These are phyloP conservation scores for Phytophthora nicotianae DNA, from an alignment of 352 stramenopile genomes.

Conservation along the genomic window DNA sequence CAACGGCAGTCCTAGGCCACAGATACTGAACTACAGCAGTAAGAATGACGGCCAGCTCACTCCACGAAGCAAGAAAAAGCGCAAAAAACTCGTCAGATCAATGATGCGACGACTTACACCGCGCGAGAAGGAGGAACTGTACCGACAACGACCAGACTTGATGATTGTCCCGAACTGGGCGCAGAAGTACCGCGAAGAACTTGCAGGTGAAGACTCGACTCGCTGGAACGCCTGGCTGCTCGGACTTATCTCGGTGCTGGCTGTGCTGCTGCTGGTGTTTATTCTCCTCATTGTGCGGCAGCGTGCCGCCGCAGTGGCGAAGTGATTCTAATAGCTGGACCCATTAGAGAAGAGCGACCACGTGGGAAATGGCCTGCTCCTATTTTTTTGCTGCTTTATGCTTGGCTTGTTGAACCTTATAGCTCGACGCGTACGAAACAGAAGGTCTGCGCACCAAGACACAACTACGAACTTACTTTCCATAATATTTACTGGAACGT, in stretches of 20 bases:
- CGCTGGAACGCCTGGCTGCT: slow-evolving; percentile 84
- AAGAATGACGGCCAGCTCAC: slow-evolving; percentile 56
- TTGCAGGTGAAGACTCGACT: slow-evolving; percentile 68
- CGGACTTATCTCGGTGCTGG: slow-evolving; percentile 69
- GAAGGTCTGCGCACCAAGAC: slow-evolving; percentile 18
- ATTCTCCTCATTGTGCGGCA: slow-evolving; percentile 75
- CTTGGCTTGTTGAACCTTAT: slow-evolving; percentile 32
- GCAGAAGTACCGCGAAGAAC: slow-evolving; percentile 87
- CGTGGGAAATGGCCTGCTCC: slow-evolving; percentile 32
- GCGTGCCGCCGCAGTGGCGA: slow-evolving; percentile 31
- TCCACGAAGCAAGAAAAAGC: slow-evolving; percentile 77
- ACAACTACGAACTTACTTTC: slow-evolving; percentile 40
- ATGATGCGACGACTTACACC: slow-evolving; percentile 85
- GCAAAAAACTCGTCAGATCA: slow-evolving; percentile 74
- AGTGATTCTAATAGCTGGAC: slow-evolving; percentile 8
- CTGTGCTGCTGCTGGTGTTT: slow-evolving; percentile 79
- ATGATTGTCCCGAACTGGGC: slow-evolving; percentile 91
- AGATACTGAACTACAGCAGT: slow-evolving; percentile 67
- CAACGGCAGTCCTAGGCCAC: slow-evolving; percentile 39
- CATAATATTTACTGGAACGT: slow-evolving; percentile 49
- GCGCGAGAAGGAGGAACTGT: slow-evolving; percentile 86
- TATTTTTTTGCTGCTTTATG: slow-evolving; percentile 41
- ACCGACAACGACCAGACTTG: slow-evolving; percentile 77
- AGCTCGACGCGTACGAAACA: slow-evolving; percentile 18
- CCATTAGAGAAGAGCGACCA: slow-evolving; percentile 38